Evolutionary conservation across 805 yeast species (phyloP).

Genomic region (Diddensiella caesifluorescens): DNA sequence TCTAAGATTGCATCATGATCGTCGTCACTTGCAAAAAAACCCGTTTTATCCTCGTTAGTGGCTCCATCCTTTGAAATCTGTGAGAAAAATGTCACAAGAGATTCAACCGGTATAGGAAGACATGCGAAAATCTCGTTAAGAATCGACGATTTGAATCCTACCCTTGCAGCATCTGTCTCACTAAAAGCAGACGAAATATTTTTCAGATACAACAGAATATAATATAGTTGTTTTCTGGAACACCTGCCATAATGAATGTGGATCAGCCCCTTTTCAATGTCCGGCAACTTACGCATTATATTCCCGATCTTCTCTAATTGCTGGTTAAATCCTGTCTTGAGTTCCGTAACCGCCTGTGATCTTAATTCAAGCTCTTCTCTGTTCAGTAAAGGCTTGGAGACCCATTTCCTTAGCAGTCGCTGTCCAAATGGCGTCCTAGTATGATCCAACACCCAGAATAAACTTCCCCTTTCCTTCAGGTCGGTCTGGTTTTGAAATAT

Average conservation of each 20-base stretch:
- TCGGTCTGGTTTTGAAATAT: constrained; percentile 64
- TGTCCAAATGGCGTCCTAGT: constrained; percentile 76
- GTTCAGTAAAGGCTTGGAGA: constrained; percentile 61
- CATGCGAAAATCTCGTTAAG: constrained; percentile 37
- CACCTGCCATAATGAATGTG: constrained; percentile 56
- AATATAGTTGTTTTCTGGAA: constrained; percentile 54
- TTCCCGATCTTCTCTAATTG: constrained; percentile 28
- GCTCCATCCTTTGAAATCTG: constrained; percentile 26
- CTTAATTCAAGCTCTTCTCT: constrained; percentile 54
- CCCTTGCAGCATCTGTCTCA: constrained; percentile 24
- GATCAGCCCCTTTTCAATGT: constrained; percentile 53
- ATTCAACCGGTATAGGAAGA: constrained; percentile 34
- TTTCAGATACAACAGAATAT: constrained; percentile 44
- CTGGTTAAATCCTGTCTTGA: constrained; percentile 11
- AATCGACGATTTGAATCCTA: constrained; percentile 30
- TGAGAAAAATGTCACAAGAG: constrained; percentile 26
- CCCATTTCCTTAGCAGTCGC: constrained; percentile 65
- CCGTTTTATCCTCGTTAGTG: constrained; percentile 19
- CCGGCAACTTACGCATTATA: constrained; percentile 40
- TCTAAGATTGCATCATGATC: constrained; percentile 14
- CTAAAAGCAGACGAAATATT: constrained; percentile 27
- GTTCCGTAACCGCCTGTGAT: constrained; percentile 47
- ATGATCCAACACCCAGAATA: constrained; percentile 75
- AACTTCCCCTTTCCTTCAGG: constrained; percentile 54
- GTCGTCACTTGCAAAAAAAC: constrained; percentile 21